Percentiles rank a stretch among this genome's conserved stretches.
Conservation (phyloP, 257 asterid genomes). For the Rubia yunnanensis region DNA sequence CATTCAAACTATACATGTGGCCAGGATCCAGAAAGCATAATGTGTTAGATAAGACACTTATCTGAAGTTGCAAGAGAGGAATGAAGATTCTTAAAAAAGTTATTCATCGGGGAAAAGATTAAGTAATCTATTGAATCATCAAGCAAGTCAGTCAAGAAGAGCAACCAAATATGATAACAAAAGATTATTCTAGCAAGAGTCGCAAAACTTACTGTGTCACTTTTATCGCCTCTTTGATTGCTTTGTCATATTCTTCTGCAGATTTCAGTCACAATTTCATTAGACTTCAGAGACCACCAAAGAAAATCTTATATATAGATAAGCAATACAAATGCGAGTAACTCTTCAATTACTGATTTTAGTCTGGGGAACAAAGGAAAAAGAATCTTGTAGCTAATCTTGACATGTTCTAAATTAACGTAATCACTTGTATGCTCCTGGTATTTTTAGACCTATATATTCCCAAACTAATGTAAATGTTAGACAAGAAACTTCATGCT, state of each 20-base stretch:
- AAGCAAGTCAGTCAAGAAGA: background rate
- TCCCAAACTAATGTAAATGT: background rate
- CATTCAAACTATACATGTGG: background rate
- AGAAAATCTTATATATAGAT: background rate
- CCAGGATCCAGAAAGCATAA: background rate
- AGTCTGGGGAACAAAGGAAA: background rate
- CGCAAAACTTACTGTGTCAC: slow-evolving; percentile 41
- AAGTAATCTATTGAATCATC: background rate
- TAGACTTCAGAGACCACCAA: background rate
- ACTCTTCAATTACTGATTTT: background rate
- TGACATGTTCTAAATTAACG: background rate
- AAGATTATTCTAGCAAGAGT: background rate
- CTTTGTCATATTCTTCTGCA: slow-evolving; percentile 78
- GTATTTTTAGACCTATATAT: background rate
- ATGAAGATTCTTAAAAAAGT: background rate
- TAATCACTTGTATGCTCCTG: background rate
- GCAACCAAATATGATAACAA: background rate
- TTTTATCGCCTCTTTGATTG: slow-evolving; percentile 60
- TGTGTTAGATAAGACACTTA: background rate
- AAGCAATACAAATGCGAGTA: background rate
- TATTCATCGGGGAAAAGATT: background rate
- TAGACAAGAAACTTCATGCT: background rate
- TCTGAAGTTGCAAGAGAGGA: background rate
- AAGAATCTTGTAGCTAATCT: background rate
- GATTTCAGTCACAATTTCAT: slow-evolving; percentile 8